These are phyloP conservation scores for Neonectria faginata DNA, from an alignment of 2,329 filamentous ascomycete species.

Conservation along the genomic window DNA sequence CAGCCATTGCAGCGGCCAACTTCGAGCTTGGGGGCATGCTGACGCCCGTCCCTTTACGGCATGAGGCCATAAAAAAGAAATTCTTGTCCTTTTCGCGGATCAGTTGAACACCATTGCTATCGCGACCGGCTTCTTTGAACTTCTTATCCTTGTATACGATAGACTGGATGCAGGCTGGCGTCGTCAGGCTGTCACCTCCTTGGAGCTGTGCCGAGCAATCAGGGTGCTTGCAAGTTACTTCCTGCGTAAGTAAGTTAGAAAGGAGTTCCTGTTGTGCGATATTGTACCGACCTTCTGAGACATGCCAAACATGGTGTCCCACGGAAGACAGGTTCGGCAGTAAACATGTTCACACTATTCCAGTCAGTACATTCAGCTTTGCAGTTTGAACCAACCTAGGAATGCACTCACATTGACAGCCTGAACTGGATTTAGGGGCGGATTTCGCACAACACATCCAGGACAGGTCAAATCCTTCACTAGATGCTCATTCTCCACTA, in stretches of 20 bases:
- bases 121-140: slow-evolving; percentile 40
- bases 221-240: not conserved
- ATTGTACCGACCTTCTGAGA: not conserved
- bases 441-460: slow-evolving; percentile 5
- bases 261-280: too few species aligned
- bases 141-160: fast-evolving
- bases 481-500: slow-evolving; percentile 30
- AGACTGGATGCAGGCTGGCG: not conserved
- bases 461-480: slow-evolving; percentile 12
- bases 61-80: slow-evolving; percentile 42
- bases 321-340: slow-evolving; percentile 43
- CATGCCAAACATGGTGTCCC: not conserved
- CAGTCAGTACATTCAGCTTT: slow-evolving; percentile 17
- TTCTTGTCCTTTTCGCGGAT: slow-evolving; percentile 6
- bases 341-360: slow-evolving; percentile 51
- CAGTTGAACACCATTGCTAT: slow-evolving; percentile 37
- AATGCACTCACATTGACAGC: slow-evolving; percentile 22
- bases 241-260: not conserved
- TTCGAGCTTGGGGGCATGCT: slow-evolving; percentile 48
- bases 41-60: not conserved
- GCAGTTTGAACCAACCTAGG: not conserved
- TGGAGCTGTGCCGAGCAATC: not conserved
- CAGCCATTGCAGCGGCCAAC: slow-evolving; percentile 46
- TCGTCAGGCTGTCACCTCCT: slow-evolving; percentile 2
- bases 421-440: not conserved